These are phyloP conservation scores for Hypericum androsaemum DNA, from an alignment of 345 rosid species.

Conservation along the genomic window DNA sequence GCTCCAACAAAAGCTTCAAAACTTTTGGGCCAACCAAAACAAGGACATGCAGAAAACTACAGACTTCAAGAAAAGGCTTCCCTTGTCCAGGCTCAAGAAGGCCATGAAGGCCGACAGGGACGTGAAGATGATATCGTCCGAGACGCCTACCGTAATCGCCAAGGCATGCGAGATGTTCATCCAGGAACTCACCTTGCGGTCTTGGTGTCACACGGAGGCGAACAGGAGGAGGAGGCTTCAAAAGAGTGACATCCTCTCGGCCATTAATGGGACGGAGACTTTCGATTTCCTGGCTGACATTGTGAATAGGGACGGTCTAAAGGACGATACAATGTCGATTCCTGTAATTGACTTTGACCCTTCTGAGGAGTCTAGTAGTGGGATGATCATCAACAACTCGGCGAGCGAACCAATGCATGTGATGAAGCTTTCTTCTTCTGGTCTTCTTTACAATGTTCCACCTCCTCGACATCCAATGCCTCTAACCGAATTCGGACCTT, in stretches of 20 bases:
- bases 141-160: not conserved
- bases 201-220: conserved; percentile 2
- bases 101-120: conserved; percentile 1
- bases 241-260: not conserved
- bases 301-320: not conserved
- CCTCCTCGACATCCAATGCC: no score
- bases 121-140: conserved; percentile 3
- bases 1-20: not conserved
- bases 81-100: not conserved
- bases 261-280: not conserved
- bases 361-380: no score
- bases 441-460: no score
- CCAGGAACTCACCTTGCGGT: not conserved
- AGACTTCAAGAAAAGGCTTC: conserved; percentile 2
- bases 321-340: not conserved
- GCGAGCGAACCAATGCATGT: no score
- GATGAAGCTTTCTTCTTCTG: no score
- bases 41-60: not conserved
- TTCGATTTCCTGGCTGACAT: not conserved
- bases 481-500: no score
- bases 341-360: no score
- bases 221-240: conserved; percentile 2
- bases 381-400: no score
- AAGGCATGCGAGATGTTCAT: conserved; percentile 5
- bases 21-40: not conserved